Base-by-base conservation (phyloP, 495 filamentous ascomycete genomes). In the Cercophora scortea region DNA sequence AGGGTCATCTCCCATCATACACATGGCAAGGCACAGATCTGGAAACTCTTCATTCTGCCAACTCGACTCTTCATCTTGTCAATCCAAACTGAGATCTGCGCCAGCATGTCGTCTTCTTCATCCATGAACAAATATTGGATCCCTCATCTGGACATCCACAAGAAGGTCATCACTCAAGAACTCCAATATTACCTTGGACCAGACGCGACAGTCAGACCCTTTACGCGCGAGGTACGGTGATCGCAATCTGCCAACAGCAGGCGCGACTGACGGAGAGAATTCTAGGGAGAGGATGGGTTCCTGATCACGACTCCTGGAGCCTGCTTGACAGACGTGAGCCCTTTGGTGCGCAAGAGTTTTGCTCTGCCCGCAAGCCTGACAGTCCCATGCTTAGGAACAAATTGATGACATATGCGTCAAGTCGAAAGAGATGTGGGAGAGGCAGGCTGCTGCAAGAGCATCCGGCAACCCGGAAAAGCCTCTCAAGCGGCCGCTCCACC, bases 381-480 rank as follows among this genome's bases (percentile, higher is more conserved):
- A 56, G 39, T 2, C 50, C 54, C 32, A 33, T 46, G 43, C 25
- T 16, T 58, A 80, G 77, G 75, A 79, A 64, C 77, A 80, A 61
- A 80, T 80, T 42, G 74, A 80, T 52, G 76, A 80, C 58, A 78
- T 80, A 25, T 80, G 77, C 61, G 47, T 70, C 39, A 79, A 79
- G 64, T 79, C 75, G 13, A 77, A 71, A 50, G 71, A 79, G 49
- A 70, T 77, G 62, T 79, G 75, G 75, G 75, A 79, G 57, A 74
- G 64, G 57, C 73, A 79, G 66, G 77, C 77, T n/a, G 76, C 75
- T 13, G 76, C 76, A 16, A 61, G 73, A 45, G 68, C 72, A 40
- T 67, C 75, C 49, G 69, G 66, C 44, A 65, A 68, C 35, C 64
- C 72, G 42, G 72, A 72, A 47, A 78, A 73, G 55, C 61, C 70